Conservation (phyloP, 2,329 filamentous ascomycete species). For the Colletotrichum sp. region DNA sequence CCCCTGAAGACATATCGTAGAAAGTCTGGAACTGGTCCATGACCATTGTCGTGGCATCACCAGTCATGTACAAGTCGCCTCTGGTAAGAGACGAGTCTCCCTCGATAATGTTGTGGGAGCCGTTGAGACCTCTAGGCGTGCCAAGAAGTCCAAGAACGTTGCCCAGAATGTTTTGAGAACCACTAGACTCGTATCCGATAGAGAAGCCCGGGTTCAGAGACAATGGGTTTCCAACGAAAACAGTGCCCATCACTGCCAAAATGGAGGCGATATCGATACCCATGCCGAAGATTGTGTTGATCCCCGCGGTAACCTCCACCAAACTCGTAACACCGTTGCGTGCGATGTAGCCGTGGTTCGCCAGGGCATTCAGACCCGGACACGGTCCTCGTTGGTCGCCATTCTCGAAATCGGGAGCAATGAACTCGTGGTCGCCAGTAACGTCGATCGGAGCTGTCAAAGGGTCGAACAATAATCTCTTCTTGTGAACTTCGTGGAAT, state of each 20-base stretch:
- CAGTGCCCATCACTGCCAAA: slow-evolving; percentile 50
- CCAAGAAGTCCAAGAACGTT: slow-evolving; percentile 49
- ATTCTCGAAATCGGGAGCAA: slow-evolving; percentile 26
- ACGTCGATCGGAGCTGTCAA: slow-evolving; percentile 23
- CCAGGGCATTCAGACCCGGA: slow-evolving; percentile 39
- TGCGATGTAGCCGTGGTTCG: slow-evolving; percentile 41
- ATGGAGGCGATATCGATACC: slow-evolving; percentile 45
- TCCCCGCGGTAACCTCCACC: slow-evolving; percentile 16
- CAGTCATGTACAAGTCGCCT: slow-evolving; percentile 55
- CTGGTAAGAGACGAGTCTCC: slow-evolving; percentile 57
- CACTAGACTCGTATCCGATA: slow-evolving; percentile 49
- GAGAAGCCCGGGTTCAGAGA: slow-evolving; percentile 55
- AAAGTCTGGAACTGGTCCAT: slow-evolving; percentile 52
- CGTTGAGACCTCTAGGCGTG: slow-evolving; percentile 50
- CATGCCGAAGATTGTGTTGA: slow-evolving; percentile 48
- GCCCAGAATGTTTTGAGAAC: slow-evolving; percentile 43
- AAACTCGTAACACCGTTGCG: slow-evolving; percentile 29
- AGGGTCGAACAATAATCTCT: slow-evolving; percentile 23
- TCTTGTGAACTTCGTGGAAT: slow-evolving; percentile 17
- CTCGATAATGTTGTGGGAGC: slow-evolving; percentile 62
- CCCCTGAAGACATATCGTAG: slow-evolving; percentile 29
- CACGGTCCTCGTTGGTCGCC: slow-evolving; percentile 33
- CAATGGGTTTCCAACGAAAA: slow-evolving; percentile 54
- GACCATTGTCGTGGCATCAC: slow-evolving; percentile 55
- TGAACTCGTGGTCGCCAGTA: slow-evolving; percentile 26